Evolutionary conservation across 495 filamentous ascomycete genomes (phyloP), one percentile per base, ranked within the genome.

Genomic region (Xylaria curta): DNA sequence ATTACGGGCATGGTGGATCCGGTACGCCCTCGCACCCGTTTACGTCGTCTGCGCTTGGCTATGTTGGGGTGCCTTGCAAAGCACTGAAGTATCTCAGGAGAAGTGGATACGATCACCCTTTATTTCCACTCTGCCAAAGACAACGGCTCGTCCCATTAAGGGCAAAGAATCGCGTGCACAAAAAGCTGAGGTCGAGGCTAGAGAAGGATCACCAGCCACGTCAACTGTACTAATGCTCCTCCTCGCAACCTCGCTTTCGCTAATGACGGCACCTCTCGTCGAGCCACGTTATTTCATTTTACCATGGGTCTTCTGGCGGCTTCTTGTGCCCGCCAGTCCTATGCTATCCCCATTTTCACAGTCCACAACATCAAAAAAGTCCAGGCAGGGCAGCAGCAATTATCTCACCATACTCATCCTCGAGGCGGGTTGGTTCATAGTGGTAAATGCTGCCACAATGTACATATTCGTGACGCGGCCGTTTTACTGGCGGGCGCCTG

Each of bases 281-380:
- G 96, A 99, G 76, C 95, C 94, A 2, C 87, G 96, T 5, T 99
- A 99, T 78, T 95, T 97, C 78, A 95, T 98, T 77, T 85, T 97
- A 3, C 95, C 95, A 0, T 99, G 96, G 96, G 88, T 97, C 36
- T 89, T 98, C 77, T 99, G 94, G 93, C 86, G 97, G 10, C 81
- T 97, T 15, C 89, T 97, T 79, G 81, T 98, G 0, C 92, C 92
- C 10, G 12, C 62, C 15, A 59, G 61, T 44, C 26, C 47, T 9
- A 26, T 24, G 17, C 31, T 47, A 15, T 21, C 54, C 79, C 5
- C 71, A 87, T n/a, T 84, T 42, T 56, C 49, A 19, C 47, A 31
- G 46, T 46, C 42, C 0, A 19, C 60, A 26, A 5, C 13, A 42
- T 15, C 49, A 19, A 42, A 56, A 15, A 33, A 42, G n/a, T 56